These are phyloP conservation scores for Saccharomycopsis sp. DNA, from an alignment of 805 yeast genomes.

Conservation along the genomic window DNA sequence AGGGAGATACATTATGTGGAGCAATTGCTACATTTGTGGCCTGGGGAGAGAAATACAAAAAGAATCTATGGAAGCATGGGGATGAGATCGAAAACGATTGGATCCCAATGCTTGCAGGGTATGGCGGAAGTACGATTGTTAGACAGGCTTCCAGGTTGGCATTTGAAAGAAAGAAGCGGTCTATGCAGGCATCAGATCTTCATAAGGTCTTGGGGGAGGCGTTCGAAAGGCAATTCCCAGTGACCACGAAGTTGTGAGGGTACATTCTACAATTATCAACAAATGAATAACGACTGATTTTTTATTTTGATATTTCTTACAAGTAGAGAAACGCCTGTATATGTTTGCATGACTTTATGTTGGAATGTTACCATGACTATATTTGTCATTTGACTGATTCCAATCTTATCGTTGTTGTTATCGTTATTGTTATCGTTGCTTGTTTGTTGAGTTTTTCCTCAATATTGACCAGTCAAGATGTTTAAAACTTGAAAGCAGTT, in stretches of 20 bases:
- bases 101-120: constrained; percentile 46
- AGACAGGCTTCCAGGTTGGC: constrained; percentile 60
- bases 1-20: constrained; percentile 91
- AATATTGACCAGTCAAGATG: too few species aligned
- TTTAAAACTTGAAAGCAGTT: constrained; percentile 79
- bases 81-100: constrained; percentile 25
- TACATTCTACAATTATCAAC: too few species aligned
- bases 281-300: too few species aligned
- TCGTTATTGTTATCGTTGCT: too few species aligned
- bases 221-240: constrained; percentile 38
- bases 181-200: constrained; percentile 80
- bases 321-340: too few species aligned
- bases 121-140: constrained; percentile 62
- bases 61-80: constrained; percentile 47
- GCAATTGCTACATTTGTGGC: constrained; percentile 72
- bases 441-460: too few species aligned
- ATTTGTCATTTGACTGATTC: too few species aligned
- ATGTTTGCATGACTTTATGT: too few species aligned
- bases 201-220: constrained; percentile 60
- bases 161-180: constrained; percentile 53
- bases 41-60: constrained; percentile 61
- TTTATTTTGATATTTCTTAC: too few species aligned
- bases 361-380: too few species aligned
- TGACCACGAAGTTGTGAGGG: constrained; percentile 9
- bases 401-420: too few species aligned